Evolutionary conservation across 495 filamentous ascomycete species (phyloP).

Genomic region (Pyronema domesticum): DNA sequence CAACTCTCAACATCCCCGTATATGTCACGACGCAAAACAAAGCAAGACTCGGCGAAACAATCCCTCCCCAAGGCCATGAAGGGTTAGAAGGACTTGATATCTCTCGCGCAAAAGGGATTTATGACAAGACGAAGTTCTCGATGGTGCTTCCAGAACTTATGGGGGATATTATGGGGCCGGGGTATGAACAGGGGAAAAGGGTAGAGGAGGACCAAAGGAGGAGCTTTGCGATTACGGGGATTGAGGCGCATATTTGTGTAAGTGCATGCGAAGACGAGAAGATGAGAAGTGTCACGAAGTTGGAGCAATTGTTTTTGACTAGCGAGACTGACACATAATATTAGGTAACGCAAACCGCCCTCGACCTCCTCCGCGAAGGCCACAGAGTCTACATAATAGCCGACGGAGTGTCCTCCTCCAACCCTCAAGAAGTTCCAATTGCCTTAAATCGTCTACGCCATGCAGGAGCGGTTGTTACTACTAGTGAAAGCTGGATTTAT

Average conservation of each 20-base stretch:
- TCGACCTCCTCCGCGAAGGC: constrained; percentile 57
- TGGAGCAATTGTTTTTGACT: no score
- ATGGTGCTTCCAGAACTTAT: constrained; percentile 42
- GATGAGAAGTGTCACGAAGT: no score
- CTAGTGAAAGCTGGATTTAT: constrained; percentile 81
- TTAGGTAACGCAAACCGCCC: constrained; percentile 54
- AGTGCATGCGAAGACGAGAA: no score
- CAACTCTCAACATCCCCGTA: constrained; percentile 55
- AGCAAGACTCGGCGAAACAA: constrained; percentile 56
- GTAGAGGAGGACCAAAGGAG: constrained; percentile 18
- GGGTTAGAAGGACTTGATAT: constrained; percentile 18
- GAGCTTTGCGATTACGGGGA: constrained; percentile 56
- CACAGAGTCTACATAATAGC: constrained; percentile 75
- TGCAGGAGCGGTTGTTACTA: constrained; percentile 66
- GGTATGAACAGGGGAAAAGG: not conserved
- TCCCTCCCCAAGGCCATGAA: constrained; percentile 33
- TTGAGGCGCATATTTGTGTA: constrained; percentile 89
- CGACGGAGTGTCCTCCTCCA: constrained; percentile 58
- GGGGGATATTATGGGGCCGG: no score
- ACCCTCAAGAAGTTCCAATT: constrained; percentile 59
- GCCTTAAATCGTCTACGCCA: constrained; percentile 56
- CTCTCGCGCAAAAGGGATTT: constrained; percentile 31
- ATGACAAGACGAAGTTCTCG: constrained; percentile 79
- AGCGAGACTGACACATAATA: no score
- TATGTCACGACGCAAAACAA: constrained; percentile 72